Conservation (phyloP, 2,329 filamentous ascomycete genomes). For the Thelonectria blattea region DNA sequence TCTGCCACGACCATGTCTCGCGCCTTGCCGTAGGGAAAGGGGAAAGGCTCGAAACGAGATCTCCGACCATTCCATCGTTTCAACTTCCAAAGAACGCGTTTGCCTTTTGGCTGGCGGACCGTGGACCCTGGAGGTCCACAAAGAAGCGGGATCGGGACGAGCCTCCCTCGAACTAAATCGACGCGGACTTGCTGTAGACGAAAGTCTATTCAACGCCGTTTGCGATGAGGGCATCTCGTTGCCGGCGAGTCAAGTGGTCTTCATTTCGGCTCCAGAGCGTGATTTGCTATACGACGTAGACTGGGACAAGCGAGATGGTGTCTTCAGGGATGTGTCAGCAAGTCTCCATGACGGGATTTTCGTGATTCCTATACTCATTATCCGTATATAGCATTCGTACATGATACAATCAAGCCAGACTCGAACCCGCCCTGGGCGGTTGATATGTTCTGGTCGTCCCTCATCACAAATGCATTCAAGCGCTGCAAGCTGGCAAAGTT, state of each 20-base stretch:
- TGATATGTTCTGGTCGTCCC: no score
- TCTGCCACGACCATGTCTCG: not conserved
- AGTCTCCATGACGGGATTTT: no score
- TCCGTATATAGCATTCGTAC: no score
- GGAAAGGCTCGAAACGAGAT: not conserved
- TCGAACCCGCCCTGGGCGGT: no score
- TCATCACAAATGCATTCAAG: no score
- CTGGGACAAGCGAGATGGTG: not conserved
- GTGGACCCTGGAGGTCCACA: not conserved
- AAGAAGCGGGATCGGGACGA: slow-evolving; percentile 2
- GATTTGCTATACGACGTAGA: no score
- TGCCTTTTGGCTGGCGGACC: not conserved
- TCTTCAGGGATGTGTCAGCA: not conserved
- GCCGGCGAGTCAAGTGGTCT: no score
- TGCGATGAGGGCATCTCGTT: no score
- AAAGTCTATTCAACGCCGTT: not conserved
- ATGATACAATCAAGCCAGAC: not conserved
- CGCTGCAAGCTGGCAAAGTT: not conserved
- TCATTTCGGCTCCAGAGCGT: no score
- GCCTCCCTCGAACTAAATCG: not conserved
- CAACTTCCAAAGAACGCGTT: not conserved
- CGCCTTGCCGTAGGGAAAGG: not conserved
- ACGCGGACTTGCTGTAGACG: not conserved
- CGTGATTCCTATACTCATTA: no score
- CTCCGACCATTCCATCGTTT: not conserved